Conservation (phyloP, 108 stramenopile genomes). For the Skeletonema menzelii region DNA sequence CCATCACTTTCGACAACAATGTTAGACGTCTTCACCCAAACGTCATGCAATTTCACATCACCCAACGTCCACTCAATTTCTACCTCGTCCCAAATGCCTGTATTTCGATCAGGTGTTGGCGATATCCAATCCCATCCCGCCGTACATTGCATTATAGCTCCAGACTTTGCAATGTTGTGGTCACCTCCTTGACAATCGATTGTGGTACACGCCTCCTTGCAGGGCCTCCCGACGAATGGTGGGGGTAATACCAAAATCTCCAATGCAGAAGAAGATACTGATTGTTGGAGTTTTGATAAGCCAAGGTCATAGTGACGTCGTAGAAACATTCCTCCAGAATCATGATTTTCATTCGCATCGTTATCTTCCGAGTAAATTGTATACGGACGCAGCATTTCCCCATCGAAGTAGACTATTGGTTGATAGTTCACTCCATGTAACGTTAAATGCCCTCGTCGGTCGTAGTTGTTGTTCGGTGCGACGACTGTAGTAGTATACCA, state of each 20-base stretch:
- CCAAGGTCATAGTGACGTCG: slow-evolving; percentile 33
- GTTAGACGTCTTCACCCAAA: slow-evolving; percentile 10
- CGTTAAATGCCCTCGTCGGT: slow-evolving; percentile 17
- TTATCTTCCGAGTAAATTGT: slow-evolving; percentile 5
- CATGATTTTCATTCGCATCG: background rate
- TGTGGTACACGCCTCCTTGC: background rate
- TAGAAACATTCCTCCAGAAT: slow-evolving; percentile 38
- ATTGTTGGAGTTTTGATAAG: background rate
- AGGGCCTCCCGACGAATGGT: slow-evolving; percentile 30
- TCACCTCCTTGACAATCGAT: slow-evolving; percentile 51
- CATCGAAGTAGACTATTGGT: slow-evolving; percentile 26
- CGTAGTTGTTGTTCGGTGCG: background rate
- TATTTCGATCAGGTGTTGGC: slow-evolving; percentile 30
- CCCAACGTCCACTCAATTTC: slow-evolving; percentile 30
- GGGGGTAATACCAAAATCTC: slow-evolving; percentile 39
- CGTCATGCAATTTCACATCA: slow-evolving; percentile 30
- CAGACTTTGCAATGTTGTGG: slow-evolving; percentile 51
- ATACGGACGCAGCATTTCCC: slow-evolving; percentile 9
- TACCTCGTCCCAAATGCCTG: slow-evolving; percentile 50
- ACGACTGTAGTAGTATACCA: slow-evolving; percentile 27
- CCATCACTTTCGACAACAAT: background rate
- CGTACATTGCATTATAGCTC: slow-evolving; percentile 50
- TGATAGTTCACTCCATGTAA: slow-evolving; percentile 40
- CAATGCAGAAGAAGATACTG: background rate
- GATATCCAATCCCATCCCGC: slow-evolving; percentile 67